Base-by-base conservation (phyloP, 176 grass and related monocot species). In the Bothriochloa decipiens region DNA sequence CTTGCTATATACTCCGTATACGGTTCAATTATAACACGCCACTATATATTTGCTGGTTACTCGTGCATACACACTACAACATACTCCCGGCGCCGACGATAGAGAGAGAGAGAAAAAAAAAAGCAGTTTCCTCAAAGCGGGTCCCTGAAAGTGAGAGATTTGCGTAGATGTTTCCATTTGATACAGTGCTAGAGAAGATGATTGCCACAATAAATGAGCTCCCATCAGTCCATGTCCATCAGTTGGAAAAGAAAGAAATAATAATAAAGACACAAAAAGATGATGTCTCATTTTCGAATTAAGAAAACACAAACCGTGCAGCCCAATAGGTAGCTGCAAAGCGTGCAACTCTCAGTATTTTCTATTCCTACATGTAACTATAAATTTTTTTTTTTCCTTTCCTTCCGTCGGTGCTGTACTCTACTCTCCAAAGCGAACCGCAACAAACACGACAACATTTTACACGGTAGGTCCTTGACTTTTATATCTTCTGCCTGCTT, bases 351-450 rank as follows among this genome's bases (percentile, higher is more conserved):
- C 58, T 37, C 4, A 27, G 11, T 11, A 85, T 6, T 60, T 84
- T 77, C 13, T 42, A 39, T 72, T 68, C 22, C 58, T 47, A 16
- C 16, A 28, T 7, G 7, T 27, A 13, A 28, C 10, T 61, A 55
- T 25, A 26, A 7, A 37, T 37, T 41, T 2, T 35, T 36, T 4
- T 67, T 6, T 36, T 25, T 47, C 9, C 40, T 63, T 70, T 66
- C 75, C 74, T 83, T 79, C 75, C 33, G 68, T 87, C 84, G 80
- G 75, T 87, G 78, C 72, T 62, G 55, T 40, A 42, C 6, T 42
- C 26, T 35, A 18, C 49, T 75, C 75, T 79, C 47, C 39, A 40
- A 86, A 67, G 43, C 58, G 47, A 87, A 75, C 17, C 36, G 23
- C 80, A 42, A 29, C 80, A 72, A 71, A 58, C 79, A 41, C 50